phyloP scores from a whole-genome alignment of 495 filamentous ascomycete genomes.

The Tuber borchii region DNA sequence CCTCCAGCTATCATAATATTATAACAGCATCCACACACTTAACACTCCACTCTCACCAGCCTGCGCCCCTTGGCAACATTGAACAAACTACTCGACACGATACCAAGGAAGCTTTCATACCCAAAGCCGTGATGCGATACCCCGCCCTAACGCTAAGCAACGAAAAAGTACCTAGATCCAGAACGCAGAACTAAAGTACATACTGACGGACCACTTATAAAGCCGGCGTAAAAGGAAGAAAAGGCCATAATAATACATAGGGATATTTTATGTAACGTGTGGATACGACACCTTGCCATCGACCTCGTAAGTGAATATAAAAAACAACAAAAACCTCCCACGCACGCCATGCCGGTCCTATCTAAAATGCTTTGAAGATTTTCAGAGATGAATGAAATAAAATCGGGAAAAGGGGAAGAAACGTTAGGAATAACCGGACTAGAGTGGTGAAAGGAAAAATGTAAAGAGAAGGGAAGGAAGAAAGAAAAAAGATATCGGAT shows the following conservation, averaged over 20 bases:
- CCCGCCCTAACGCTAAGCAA: background rate
- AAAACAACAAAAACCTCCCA: background rate
- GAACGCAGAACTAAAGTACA: background rate
- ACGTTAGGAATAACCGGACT: background rate
- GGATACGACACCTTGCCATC: background rate
- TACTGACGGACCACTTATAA: background rate
- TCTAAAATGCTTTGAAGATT: slow-evolving; percentile 4
- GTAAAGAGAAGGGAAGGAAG: background rate
- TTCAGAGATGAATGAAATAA: background rate
- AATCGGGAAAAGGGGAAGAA: background rate
- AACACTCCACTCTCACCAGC: background rate
- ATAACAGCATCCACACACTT: background rate
- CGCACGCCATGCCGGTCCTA: slow-evolving; percentile 1
- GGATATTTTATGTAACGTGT: slow-evolving; percentile 1
- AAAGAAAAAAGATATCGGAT: background rate
- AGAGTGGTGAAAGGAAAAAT: background rate
- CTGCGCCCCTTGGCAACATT: background rate
- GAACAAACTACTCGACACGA: background rate
- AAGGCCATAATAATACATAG: slow-evolving; percentile 1
- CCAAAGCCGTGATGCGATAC: background rate
- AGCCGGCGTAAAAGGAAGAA: background rate
- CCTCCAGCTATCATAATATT: too few relatives aligned
- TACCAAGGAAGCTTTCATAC: background rate
- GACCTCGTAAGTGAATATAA: background rate
- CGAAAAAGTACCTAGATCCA: background rate